These are phyloP conservation scores for Pseudogymnoascus sp. DNA, from an alignment of 2,329 filamentous ascomycete genomes.

Conservation along the genomic window DNA sequence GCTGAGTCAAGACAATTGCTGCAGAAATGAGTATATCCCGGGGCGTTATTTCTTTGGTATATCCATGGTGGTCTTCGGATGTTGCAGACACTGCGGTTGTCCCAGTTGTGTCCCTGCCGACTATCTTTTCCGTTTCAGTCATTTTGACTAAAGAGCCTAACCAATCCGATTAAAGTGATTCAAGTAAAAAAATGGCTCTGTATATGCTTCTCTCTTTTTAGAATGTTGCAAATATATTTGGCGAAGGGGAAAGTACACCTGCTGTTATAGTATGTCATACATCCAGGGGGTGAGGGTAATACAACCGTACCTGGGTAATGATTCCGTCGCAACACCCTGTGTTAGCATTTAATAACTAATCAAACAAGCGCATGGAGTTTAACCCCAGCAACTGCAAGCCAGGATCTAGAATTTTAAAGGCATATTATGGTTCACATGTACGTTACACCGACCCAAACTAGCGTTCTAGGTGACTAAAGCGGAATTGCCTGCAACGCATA, in stretches of 20 bases:
- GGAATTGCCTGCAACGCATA: no score
- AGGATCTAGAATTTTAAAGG: not conserved
- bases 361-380: not conserved
- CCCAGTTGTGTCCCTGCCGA: not conserved
- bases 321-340: not conserved
- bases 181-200: not conserved
- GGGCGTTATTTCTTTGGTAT: not conserved
- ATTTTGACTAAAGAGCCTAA: not conserved
- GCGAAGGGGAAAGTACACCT: not conserved
- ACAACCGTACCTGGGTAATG: not conserved
- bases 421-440: not conserved
- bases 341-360: not conserved
- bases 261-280: not conserved
- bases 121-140: not conserved
- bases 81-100: not conserved
- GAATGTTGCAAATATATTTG: not conserved
- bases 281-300: not conserved
- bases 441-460: not conserved
- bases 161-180: not conserved
- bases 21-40: not conserved
- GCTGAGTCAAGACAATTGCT: not conserved
- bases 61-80: not conserved
- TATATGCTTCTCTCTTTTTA: not conserved
- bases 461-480: slow-evolving; percentile 12
- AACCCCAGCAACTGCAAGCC: not conserved